Evolutionary conservation across 169 alveolate species (phyloP), one percentile per base, ranked within the genome.

Genomic region (Cryptosporidium parvum): DNA sequence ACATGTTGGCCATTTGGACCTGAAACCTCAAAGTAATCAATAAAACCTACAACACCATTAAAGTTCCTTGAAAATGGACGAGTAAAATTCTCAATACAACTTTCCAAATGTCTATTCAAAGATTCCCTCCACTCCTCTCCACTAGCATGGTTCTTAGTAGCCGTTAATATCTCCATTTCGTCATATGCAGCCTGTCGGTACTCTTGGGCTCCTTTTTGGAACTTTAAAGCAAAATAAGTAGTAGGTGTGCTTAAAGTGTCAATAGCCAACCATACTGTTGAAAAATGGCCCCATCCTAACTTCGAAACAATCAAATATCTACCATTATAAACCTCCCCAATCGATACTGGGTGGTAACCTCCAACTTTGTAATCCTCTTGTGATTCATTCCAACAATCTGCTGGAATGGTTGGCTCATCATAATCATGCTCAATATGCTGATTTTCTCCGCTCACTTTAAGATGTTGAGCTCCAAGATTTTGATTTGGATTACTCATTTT

Each of bases 211-310:
- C 98, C 95, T 91, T 98, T 97, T 93, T 98, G 98, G 72, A 98
- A 96, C 93, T 98, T 98, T 70, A 98, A 94, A 26, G 99, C 99
- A 69, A 98, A 99, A 91, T 95, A 98, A 21, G 94, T 94, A 44
- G 94, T 94, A 56, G 96, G 96, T 61, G 95, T 95, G 33, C 92
- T 91, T 72, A 91, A 69, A 16, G 84, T 70, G 92, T 97, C 99
- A 39, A 97, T 94, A n/a, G 99, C 98, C 44, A 98, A 96, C 99
- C 99, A 98, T 26, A 98, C 99, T 0, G 99, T 98, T 53, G 99
- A 96, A 94, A 98, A 98, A 91, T 98, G 99, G 9, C 99, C 99
- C 99, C 99, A 98, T 9, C 99, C 99, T 62, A 98, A 95, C 93
- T 98, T 98, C 85, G 98, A 96, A 91, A 97, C 98, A 42, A 98